phyloP scores from a whole-genome alignment of 805 yeast genomes.

The Hanseniaspora valbyensis region DNA sequence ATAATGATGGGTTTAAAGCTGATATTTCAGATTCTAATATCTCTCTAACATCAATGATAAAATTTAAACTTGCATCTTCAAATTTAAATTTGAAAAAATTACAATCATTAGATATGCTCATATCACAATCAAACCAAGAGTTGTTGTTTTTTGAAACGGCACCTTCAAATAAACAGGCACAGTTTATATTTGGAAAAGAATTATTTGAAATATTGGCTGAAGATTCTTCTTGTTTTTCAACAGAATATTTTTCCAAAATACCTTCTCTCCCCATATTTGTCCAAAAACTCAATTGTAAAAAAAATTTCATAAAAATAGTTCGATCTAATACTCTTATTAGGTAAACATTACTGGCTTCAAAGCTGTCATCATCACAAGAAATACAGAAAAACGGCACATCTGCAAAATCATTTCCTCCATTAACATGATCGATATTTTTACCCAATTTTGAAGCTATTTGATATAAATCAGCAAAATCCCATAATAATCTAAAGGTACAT shows the following conservation, averaged over 20 bases:
- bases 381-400: slow-evolving; percentile 11
- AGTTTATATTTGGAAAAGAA: not conserved
- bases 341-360: not conserved
- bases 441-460: not conserved
- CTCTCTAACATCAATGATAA: slow-evolving; percentile 44
- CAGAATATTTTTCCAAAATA: slow-evolving; percentile 26
- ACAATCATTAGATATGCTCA: not conserved
- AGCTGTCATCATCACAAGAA: not conserved
- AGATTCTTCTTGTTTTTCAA: slow-evolving; percentile 20
- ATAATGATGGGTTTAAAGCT: slow-evolving; percentile 51
- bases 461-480: slow-evolving; percentile 2
- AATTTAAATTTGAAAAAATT: not conserved
- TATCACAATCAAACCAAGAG: not conserved
- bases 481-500: not conserved
- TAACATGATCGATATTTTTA: not conserved
- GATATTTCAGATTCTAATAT: slow-evolving; percentile 52
- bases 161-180: not conserved
- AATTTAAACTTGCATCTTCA: slow-evolving; percentile 20
- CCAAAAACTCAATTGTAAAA: slow-evolving; percentile 45
- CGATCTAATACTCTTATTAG: slow-evolving; percentile 17
- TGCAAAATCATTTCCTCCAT: slow-evolving; percentile 6
- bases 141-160: not conserved
- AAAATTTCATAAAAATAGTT: slow-evolving; percentile 32
- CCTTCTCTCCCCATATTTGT: slow-evolving; percentile 44
- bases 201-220: not conserved